phyloP scores from a whole-genome alignment of 371 early-diverging fungal genomes.

The Actinomortierella ambigua region DNA sequence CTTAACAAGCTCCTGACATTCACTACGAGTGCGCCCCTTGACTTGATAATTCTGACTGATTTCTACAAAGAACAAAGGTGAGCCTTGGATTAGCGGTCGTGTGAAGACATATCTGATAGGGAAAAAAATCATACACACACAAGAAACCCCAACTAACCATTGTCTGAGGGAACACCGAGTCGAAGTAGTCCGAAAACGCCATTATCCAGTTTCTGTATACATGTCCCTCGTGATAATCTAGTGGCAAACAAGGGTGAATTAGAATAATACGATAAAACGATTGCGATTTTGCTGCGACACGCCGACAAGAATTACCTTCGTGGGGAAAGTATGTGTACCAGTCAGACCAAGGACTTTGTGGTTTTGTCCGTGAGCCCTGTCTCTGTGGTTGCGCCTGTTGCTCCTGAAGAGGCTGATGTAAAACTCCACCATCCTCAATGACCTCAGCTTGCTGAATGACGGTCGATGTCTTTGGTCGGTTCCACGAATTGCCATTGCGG shows the following conservation, averaged over 20 bases:
- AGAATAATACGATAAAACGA: not conserved
- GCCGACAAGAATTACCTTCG: slow-evolving; percentile 25
- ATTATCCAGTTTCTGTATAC: not conserved
- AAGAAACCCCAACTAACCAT: not conserved
- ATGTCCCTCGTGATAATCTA: not conserved
- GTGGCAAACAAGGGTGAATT: not conserved
- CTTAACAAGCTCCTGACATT: slow-evolving; percentile 25
- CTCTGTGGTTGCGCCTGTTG: not conserved
- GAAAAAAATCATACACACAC: not conserved
- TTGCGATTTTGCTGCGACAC: no score
- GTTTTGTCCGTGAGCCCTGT: slow-evolving; percentile 4
- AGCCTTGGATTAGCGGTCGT: no score
- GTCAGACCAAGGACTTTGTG: slow-evolving; percentile 25
- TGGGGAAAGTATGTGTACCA: slow-evolving; percentile 37
- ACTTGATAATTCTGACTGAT: slow-evolving; percentile 4
- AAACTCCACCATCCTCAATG: not conserved
- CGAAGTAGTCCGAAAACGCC: not conserved
- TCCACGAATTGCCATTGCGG: slow-evolving; percentile 21
- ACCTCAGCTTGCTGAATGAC: not conserved
- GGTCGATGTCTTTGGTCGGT: slow-evolving; percentile 29
- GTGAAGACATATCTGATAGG: not conserved
- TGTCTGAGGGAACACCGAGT: not conserved
- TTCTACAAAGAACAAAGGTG: slow-evolving; percentile 4
- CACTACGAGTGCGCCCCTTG: slow-evolving; percentile 19
- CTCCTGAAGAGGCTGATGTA: not conserved